Conservation (phyloP, 1,284 basidiomycete genomes). For the Ceratobasidium sp. region DNA sequence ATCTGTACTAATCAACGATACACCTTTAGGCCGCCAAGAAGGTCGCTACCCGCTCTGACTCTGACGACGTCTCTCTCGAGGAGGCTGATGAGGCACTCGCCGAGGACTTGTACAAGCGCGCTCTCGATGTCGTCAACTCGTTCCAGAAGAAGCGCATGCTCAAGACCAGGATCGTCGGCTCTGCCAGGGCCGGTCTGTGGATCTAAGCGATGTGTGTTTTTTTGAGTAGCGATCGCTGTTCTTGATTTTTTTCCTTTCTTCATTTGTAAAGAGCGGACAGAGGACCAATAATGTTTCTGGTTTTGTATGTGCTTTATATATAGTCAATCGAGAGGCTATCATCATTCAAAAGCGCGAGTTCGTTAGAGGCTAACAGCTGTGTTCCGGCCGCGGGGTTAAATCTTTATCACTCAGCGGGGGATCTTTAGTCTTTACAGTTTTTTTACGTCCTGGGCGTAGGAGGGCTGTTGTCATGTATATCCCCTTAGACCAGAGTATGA, state of each 20-base stretch:
- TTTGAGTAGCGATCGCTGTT: neutral
- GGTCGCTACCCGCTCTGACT: slow-evolving; percentile 2
- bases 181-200: slow-evolving; percentile 40
- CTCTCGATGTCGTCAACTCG: slow-evolving; percentile 5
- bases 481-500: no score
- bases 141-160: slow-evolving; percentile 37
- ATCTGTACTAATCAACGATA: neutral
- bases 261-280: neutral
- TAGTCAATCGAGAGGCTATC: slow-evolving; percentile 34
- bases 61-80: slow-evolving; percentile 16
- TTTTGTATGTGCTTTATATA: neutral
- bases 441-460: no score
- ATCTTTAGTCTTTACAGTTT: no score
- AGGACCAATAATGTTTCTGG: neutral
- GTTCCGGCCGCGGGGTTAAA: no score
- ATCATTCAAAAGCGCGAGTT: neutral
- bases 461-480: no score
- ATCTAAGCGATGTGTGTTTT: slow-evolving; percentile 29
- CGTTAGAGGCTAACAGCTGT: no score
- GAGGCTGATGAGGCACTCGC: slow-evolving; percentile 20
- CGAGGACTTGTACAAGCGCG: slow-evolving; percentile 35
- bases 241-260: slow-evolving; percentile 4
- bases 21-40: slow-evolving; percentile 11
- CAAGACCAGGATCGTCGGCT: slow-evolving; percentile 38
- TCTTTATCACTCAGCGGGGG: no score